Evolutionary conservation across 2,329 filamentous ascomycete species (phyloP).

Genomic region (Fusarium zealandicum): DNA sequence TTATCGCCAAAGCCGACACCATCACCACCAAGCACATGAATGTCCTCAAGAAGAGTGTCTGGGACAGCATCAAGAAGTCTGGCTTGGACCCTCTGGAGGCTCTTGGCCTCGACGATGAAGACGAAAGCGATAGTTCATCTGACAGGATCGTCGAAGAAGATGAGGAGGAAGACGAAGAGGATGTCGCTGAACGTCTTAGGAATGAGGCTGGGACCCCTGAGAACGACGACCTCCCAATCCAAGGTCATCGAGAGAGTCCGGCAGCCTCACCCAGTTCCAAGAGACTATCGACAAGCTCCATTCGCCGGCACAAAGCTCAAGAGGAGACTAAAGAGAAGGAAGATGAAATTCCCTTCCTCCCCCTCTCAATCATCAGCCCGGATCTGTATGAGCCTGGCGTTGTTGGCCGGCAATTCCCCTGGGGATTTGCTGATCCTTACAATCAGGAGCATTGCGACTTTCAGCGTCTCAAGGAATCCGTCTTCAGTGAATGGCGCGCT

Average conservation of each 20-base stretch:
- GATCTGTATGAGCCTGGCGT: conserved; percentile 85
- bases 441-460: conserved; percentile 95
- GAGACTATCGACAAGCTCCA: conserved; percentile 55
- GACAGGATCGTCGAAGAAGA: conserved; percentile 65
- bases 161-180: conserved; percentile 39
- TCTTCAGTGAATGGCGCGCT: conserved; percentile 91
- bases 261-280: conserved; percentile 51
- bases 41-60: conserved; percentile 88
- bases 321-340: conserved; percentile 58
- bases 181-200: conserved; percentile 25
- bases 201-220: conserved; percentile 37
- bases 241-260: conserved; percentile 44
- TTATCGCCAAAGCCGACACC: conserved; percentile 96
- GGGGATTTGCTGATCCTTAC: conserved; percentile 96
- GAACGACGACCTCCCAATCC: conserved; percentile 51
- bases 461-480: conserved; percentile 83
- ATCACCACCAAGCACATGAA: conserved; percentile 96
- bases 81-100: conserved; percentile 89
- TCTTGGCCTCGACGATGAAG: conserved; percentile 80
- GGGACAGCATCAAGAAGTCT: conserved; percentile 83
- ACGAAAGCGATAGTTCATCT: conserved; percentile 64
- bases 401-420: conserved; percentile 88
- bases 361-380: conserved; percentile 91
- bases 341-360: conserved; percentile 73
- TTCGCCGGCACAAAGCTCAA: conserved; percentile 55